phyloP scores from a whole-genome alignment of 306 rosid genomes.

The Chamaecrista fasciculata region DNA sequence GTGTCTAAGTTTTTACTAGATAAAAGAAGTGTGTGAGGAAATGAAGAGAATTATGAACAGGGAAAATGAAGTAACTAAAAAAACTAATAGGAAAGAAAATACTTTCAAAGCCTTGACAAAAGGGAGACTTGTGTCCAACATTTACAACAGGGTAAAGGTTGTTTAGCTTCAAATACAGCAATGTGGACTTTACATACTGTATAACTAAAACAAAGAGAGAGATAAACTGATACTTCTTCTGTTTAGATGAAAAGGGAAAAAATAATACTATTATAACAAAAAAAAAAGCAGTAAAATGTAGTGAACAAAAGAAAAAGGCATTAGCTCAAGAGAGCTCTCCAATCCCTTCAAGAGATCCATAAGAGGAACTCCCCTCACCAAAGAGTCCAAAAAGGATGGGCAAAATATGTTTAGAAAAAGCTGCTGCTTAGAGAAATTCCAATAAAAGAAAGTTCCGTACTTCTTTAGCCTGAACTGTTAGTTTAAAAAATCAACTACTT shows the following conservation, averaged over 20 bases:
- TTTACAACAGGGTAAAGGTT: neutral
- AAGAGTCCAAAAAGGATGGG: neutral
- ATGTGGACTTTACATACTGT: neutral
- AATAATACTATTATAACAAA: neutral
- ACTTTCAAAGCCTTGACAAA: neutral
- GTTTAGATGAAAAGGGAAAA: neutral
- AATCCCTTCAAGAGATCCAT: neutral
- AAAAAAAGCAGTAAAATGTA: neutral
- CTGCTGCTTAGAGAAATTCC: neutral
- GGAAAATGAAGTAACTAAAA: neutral
- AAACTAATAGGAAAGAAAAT: neutral
- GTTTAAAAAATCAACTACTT: neutral
- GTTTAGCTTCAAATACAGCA: neutral
- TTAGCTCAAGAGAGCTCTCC: neutral
- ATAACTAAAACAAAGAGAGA: neutral
- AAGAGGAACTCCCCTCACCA: neutral
- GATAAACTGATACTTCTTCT: too few species aligned
- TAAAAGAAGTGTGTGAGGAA: conserved; percentile 14
- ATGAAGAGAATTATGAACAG: conserved; percentile 1
- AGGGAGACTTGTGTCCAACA: neutral
- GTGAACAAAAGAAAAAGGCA: neutral
- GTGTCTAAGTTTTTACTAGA: conserved; percentile 2
- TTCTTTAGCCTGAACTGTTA: neutral
- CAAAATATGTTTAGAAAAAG: neutral
- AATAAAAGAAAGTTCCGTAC: neutral